Percentiles rank a stretch among this genome's conserved stretches.
phyloP scores from a whole-genome alignment of 352 stramenopile species.

The Phytophthora sp. region DNA sequence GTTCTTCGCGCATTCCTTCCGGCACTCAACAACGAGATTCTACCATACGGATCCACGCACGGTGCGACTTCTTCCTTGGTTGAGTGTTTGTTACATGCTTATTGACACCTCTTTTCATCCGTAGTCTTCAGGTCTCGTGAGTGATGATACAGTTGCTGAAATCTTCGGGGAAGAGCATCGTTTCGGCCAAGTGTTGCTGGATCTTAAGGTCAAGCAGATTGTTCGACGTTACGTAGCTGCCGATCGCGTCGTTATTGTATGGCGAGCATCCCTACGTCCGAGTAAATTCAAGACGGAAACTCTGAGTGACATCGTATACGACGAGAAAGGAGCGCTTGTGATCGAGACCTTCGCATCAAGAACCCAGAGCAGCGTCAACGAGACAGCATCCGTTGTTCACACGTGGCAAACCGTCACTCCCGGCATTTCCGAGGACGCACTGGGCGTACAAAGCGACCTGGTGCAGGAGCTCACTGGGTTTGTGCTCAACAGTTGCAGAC shows the following conservation, averaged over 20 bases:
- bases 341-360: constrained; percentile 37
- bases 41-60: constrained; percentile 28
- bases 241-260: constrained; percentile 49
- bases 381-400: constrained; percentile 36
- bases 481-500: constrained; percentile 39
- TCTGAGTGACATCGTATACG: constrained; percentile 46
- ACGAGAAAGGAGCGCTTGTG: constrained; percentile 66
- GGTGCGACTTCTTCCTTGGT: not conserved
- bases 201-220: constrained; percentile 58
- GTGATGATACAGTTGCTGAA: constrained; percentile 65
- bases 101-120: not conserved
- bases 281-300: constrained; percentile 52
- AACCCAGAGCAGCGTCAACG: not conserved
- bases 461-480: constrained; percentile 45
- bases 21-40: constrained; percentile 38
- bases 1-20: constrained; percentile 40
- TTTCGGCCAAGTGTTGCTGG: constrained; percentile 42
- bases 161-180: constrained; percentile 58
- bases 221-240: constrained; percentile 47
- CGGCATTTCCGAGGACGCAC: constrained; percentile 5
- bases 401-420: constrained; percentile 52
- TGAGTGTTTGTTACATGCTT: not conserved
- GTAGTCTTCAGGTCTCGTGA: constrained; percentile 13
- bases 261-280: constrained; percentile 50
- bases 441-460: constrained; percentile 12